These are phyloP conservation scores for Meyerozyma elateridarum DNA, from an alignment of 1,139 yeast species.

Conservation along the genomic window DNA sequence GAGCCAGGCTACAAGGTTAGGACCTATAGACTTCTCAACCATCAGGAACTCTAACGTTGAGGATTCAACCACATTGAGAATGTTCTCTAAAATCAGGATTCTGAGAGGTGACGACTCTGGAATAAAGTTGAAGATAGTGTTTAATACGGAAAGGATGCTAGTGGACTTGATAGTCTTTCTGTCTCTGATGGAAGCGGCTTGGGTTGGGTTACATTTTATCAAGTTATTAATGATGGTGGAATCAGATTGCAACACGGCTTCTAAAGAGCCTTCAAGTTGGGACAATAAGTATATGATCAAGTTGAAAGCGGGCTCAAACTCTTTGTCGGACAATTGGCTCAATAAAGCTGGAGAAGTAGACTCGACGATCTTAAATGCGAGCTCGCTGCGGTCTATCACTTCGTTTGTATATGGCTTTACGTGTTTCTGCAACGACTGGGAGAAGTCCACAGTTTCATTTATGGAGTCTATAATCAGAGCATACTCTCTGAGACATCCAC, in stretches of 20 bases:
- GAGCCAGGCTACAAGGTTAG: conserved; percentile 37
- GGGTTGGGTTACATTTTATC: conserved; percentile 30
- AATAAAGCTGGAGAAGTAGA: conserved; percentile 19
- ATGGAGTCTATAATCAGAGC: conserved; percentile 36
- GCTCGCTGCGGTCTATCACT: conserved; percentile 25
- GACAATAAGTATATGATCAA: conserved; percentile 35
- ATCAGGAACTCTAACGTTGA: conserved; percentile 32
- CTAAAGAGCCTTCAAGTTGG: conserved; percentile 27
- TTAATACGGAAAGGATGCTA: conserved; percentile 39
- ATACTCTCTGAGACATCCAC: conserved; percentile 39
- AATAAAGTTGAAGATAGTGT: conserved; percentile 42
- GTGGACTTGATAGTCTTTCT: conserved; percentile 43
- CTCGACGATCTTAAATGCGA: conserved; percentile 25
- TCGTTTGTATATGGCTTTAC: conserved; percentile 22
- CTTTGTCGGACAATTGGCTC: conserved; percentile 37
- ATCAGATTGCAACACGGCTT: conserved; percentile 23
- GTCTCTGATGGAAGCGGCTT: conserved; percentile 43
- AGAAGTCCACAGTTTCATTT: conserved; percentile 24
- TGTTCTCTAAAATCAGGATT: conserved; percentile 27
- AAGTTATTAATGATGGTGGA: conserved; percentile 29
- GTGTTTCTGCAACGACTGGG: conserved; percentile 23
- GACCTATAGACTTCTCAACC: conserved; percentile 34
- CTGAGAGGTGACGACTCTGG: conserved; percentile 32
- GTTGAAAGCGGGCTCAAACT: conserved; percentile 44
- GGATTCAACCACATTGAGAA: conserved; percentile 29